phyloP scores from a whole-genome alignment of 139 green algal species.

The Pleodorina starrii region DNA sequence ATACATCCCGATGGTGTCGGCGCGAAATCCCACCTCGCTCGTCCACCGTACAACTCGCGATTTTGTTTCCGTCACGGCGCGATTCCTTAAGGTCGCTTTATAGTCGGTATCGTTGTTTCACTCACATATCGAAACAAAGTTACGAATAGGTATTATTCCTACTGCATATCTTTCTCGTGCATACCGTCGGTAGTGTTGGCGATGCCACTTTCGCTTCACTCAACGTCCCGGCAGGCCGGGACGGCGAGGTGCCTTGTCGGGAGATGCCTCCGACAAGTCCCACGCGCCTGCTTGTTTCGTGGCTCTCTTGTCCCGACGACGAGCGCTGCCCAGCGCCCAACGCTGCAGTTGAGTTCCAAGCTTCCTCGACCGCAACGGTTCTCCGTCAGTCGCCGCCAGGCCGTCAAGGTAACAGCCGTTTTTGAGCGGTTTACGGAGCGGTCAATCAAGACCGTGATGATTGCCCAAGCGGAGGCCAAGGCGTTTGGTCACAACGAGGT shows the following conservation, averaged over 20 bases:
- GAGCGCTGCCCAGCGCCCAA: neutral
- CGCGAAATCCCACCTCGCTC: too few relatives aligned
- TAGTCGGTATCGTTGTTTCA: too few relatives aligned
- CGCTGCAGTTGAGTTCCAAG: slow-evolving; percentile 30
- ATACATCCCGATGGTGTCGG: too few relatives aligned
- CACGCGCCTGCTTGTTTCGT: neutral
- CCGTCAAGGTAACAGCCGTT: slow-evolving; percentile 21
- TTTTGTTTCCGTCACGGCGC: too few relatives aligned
- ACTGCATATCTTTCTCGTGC: too few relatives aligned
- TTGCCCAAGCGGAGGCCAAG: slow-evolving; percentile 84
- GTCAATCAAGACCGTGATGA: slow-evolving; percentile 89
- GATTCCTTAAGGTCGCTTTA: too few relatives aligned
- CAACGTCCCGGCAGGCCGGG: neutral
- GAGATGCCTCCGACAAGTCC: neutral
- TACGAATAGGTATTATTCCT: too few relatives aligned
- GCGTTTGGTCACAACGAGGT: slow-evolving; percentile 74
- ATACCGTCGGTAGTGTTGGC: too few relatives aligned
- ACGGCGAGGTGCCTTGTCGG: neutral
- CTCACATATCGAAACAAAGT: too few relatives aligned
- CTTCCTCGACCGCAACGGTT: slow-evolving; percentile 25
- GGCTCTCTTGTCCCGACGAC: too few relatives aligned
- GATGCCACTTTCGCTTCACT: neutral
- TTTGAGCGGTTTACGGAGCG: slow-evolving; percentile 86
- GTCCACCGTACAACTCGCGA: too few relatives aligned
- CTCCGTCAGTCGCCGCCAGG: slow-evolving; percentile 3